These are phyloP conservation scores for Agrocybe pediades DNA, from an alignment of 768 basidiomycete genomes.

Conservation along the genomic window DNA sequence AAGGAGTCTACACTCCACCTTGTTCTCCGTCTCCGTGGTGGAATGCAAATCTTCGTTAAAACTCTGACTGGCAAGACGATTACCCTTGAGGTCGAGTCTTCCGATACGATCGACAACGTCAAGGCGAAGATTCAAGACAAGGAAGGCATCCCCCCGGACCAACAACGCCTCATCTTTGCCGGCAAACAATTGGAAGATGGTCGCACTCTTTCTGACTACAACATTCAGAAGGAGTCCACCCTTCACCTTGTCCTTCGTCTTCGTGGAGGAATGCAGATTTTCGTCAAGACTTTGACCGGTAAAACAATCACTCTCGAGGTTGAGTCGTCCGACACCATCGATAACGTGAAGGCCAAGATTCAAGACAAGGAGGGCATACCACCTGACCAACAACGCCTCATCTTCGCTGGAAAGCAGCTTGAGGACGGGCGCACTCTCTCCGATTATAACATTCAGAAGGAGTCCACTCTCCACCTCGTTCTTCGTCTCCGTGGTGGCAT, in stretches of 20 bases:
- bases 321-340: constrained; percentile 75
- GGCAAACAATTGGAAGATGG: constrained; percentile 96
- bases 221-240: constrained; percentile 82
- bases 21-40: constrained; percentile 84
- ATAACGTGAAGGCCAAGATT: constrained; percentile 77
- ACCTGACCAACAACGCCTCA: constrained; percentile 78
- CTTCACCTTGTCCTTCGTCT: constrained; percentile 76
- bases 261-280: constrained; percentile 74
- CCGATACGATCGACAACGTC: constrained; percentile 92
- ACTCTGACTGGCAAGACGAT: constrained; percentile 91
- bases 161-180: constrained; percentile 90
- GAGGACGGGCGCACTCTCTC: constrained; percentile 79
- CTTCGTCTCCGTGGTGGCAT: constrained; percentile 18
- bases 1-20: constrained; percentile 85
- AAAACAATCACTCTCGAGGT: constrained; percentile 80
- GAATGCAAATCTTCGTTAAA: constrained; percentile 92
- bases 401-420: constrained; percentile 79
- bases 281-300: constrained; percentile 72
- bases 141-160: constrained; percentile 83
- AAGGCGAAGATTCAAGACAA: constrained; percentile 83
- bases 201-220: constrained; percentile 83
- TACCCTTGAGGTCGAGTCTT: constrained; percentile 90
- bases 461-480: constrained; percentile 65
- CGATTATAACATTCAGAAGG: constrained; percentile 79
- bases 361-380: constrained; percentile 84